Evolutionary conservation across 2,329 filamentous ascomycete genomes (phyloP), one percentile per base, ranked within the genome.

Genomic region (Didymella glomerata): DNA sequence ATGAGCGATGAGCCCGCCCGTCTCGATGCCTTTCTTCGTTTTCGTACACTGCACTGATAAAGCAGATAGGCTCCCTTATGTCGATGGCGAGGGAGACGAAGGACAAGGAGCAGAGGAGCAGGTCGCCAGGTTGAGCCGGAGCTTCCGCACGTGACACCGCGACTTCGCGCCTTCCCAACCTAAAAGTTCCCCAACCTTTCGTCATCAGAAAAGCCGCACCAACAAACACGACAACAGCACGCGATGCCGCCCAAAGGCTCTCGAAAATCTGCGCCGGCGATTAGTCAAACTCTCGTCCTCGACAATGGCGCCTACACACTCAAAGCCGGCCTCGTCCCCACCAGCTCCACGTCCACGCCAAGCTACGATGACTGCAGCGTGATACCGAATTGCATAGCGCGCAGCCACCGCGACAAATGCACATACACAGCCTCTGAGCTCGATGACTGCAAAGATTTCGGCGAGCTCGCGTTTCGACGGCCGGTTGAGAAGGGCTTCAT

Each of bases 401-500:
- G 92, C 73, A 81, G 79, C 55, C 89, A 92, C 69, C 90, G 92
- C 66, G 88, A 92, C 68, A 88, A 87, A 68, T 88, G 90, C 65
- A 86, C 89, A 4, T 96, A 95, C 71, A 85, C 97, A 60, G 93
- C 87, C 14, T 88, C 90, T 0, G 90, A 96, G 66, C 81, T 97
- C 1, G 86, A 88, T 9, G 84, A 87, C 57, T 96, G 94, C 77
- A 88, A 85, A 64, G 94, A 99, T 73, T 97, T 92, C 80, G 92
- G 93, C 65, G 94, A 97, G 76, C 87, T 96, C 20, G 85, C 87
- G 9, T 97, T 97, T 71, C 86, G 94, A 1, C 84, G 94, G 0
- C 95, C 95, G 0, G 91, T 98, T 1, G 95, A 99, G 77, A 96
- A 93, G 77, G 95, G 95, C 8, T 98, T 91, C 73, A 84, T 98